Conservation (phyloP, 306 rosid genomes). For the Dicorynia guianensis region DNA sequence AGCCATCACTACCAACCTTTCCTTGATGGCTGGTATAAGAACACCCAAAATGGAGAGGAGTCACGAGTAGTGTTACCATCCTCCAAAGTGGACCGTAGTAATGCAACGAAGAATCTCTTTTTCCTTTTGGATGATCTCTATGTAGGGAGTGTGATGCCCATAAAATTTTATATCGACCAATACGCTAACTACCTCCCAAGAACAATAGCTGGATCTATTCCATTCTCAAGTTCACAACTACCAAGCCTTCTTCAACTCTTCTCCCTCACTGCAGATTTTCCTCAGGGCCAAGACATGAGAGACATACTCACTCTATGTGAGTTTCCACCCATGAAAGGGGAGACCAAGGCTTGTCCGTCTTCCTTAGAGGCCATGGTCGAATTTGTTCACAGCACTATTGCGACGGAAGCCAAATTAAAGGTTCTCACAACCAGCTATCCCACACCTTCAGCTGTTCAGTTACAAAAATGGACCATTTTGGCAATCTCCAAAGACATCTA, state of each 20-base stretch:
- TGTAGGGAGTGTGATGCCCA: conserved; percentile 52
- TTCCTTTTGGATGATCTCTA: conserved; percentile 49
- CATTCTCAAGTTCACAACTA: conserved; percentile 46
- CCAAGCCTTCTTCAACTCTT: conserved; percentile 56
- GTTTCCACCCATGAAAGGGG: conserved; percentile 38
- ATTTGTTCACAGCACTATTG: conserved; percentile 33
- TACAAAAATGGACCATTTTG: conserved; percentile 51
- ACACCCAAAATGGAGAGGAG: not conserved
- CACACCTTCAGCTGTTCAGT: conserved; percentile 14
- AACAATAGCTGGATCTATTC: conserved; percentile 55
- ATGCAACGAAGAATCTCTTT: conserved; percentile 47
- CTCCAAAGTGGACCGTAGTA: conserved; percentile 42
- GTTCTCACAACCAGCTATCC: conserved; percentile 45
- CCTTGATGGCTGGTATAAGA: not conserved
- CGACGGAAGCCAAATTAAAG: conserved; percentile 9
- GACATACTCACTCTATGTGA: conserved; percentile 46
- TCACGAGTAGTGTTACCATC: not conserved
- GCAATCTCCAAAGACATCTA: conserved; percentile 41
- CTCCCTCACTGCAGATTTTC: conserved; percentile 44
- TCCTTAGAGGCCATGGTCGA: conserved; percentile 51
- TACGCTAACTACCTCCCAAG: conserved; percentile 47
- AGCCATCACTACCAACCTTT: not conserved
- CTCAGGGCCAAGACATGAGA: conserved; percentile 39
- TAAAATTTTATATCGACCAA: conserved; percentile 46
- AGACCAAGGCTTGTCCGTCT: conserved; percentile 54